Evolutionary conservation across 2,329 filamentous ascomycete species (phyloP).

Genomic region (Claviceps africana): DNA sequence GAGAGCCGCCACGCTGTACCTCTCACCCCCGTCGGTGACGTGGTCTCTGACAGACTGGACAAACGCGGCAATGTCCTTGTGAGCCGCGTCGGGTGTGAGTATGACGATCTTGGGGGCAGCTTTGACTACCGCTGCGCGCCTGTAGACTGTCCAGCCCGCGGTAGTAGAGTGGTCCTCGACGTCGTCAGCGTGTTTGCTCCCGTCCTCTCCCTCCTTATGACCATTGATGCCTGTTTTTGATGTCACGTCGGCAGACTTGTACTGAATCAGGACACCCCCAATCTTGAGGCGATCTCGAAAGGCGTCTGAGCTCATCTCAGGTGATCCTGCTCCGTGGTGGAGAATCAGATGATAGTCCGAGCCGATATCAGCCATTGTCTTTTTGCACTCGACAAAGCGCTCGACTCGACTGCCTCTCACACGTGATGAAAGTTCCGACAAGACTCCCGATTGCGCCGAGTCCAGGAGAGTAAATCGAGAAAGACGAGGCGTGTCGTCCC

Average conservation of each 20-base stretch:
- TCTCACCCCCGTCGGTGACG: background rate
- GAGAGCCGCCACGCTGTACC: background rate
- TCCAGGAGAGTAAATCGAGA: constrained; percentile 20
- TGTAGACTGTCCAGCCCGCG: background rate
- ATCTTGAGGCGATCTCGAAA: constrained; percentile 14
- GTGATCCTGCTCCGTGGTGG: constrained; percentile 6
- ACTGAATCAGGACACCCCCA: constrained; percentile 15
- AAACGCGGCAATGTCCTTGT: background rate
- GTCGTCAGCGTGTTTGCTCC: background rate
- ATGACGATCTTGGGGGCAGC: background rate
- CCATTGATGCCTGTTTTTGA: background rate
- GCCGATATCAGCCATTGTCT: constrained; percentile 10
- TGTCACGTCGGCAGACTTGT: background rate
- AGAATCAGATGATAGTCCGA: constrained; percentile 23
- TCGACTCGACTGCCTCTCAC: constrained; percentile 9
- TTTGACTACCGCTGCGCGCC: background rate
- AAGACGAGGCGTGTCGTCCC: constrained; percentile 18
- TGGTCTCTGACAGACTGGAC: background rate
- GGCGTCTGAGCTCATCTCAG: constrained; percentile 5
- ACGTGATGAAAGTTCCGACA: constrained; percentile 2
- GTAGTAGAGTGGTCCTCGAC: background rate
- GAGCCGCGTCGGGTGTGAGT: background rate
- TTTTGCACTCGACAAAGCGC: constrained; percentile 17
- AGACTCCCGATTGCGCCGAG: background rate
- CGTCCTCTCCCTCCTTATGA: background rate